phyloP scores from a whole-genome alignment of 2,329 filamentous ascomycete genomes.

The Monilinia polystroma region DNA sequence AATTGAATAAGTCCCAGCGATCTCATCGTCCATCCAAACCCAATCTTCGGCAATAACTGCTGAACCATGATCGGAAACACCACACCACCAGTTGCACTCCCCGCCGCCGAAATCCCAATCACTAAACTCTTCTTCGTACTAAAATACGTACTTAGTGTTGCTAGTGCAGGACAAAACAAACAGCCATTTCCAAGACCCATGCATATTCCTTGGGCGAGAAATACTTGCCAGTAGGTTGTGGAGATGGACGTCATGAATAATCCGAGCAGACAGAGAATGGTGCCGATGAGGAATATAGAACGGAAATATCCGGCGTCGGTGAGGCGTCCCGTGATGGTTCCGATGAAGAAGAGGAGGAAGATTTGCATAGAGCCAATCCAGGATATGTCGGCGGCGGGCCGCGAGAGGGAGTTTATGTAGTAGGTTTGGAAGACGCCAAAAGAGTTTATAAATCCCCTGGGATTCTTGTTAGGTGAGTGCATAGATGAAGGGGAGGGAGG shows the following conservation, averaged over 20 bases:
- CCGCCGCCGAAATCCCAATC: slow-evolving; percentile 42
- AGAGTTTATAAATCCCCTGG: slow-evolving; percentile 42
- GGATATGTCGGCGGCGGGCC: slow-evolving; percentile 43
- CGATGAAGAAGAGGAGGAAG: slow-evolving; percentile 46
- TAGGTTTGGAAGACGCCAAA: slow-evolving; percentile 49
- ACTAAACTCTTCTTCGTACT: slow-evolving; percentile 42
- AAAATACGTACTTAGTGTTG: slow-evolving; percentile 47
- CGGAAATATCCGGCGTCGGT: slow-evolving; percentile 46
- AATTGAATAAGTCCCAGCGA: slow-evolving; percentile 49
- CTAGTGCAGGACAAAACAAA: slow-evolving; percentile 44
- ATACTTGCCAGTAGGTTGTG: slow-evolving; percentile 45
- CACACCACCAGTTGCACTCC: slow-evolving; percentile 44
- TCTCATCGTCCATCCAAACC: slow-evolving; percentile 49
- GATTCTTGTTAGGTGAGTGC: slow-evolving; percentile 2
- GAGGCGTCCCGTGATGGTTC: slow-evolving; percentile 43
- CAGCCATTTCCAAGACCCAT: slow-evolving; percentile 46
- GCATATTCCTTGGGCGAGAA: slow-evolving; percentile 47
- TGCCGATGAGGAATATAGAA: slow-evolving; percentile 31
- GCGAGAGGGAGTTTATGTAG: slow-evolving; percentile 42
- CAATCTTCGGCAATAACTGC: slow-evolving; percentile 44
- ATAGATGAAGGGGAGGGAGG: not conserved
- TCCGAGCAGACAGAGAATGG: slow-evolving; percentile 42
- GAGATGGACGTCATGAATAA: slow-evolving; percentile 45
- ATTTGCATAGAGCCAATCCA: slow-evolving; percentile 50
- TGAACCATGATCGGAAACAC: slow-evolving; percentile 48